These are phyloP conservation scores for Ophiostoma populinum DNA, from an alignment of 2,329 filamentous ascomycete species.

Conservation along the genomic window DNA sequence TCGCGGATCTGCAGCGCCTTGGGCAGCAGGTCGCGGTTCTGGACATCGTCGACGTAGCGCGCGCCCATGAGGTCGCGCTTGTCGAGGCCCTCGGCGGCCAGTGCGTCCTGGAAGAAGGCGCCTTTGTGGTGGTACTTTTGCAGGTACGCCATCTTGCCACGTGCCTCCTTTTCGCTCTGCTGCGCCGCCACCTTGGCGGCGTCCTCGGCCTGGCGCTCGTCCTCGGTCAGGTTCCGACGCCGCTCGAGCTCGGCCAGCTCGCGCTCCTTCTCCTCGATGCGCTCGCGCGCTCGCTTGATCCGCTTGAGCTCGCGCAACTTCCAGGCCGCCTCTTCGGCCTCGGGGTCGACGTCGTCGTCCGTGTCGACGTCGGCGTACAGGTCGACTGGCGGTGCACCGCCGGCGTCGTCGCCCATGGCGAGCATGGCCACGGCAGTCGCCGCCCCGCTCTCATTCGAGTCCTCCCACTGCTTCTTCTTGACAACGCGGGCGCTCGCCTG, in stretches of 20 bases:
- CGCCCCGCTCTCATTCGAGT: slow-evolving; percentile 34
- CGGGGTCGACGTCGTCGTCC: slow-evolving; percentile 70
- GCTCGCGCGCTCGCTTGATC: slow-evolving; percentile 70
- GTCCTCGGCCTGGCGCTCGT: slow-evolving; percentile 77
- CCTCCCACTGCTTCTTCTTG: slow-evolving; percentile 76
- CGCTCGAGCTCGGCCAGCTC: slow-evolving; percentile 84
- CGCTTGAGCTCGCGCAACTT: slow-evolving; percentile 81
- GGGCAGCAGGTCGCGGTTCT: slow-evolving; percentile 66
- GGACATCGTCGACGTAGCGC: slow-evolving; percentile 65
- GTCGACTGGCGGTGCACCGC: slow-evolving; percentile 43
- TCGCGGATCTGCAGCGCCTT: slow-evolving; percentile 87
- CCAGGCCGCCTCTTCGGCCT: slow-evolving; percentile 83
- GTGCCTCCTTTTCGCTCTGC: slow-evolving; percentile 58
- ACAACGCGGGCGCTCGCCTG: slow-evolving; percentile 53
- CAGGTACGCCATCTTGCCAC: slow-evolving; percentile 76
- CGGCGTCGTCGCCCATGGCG: slow-evolving; percentile 48
- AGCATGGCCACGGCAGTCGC: slow-evolving; percentile 26
- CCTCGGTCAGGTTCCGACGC: slow-evolving; percentile 66
- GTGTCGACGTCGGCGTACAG: slow-evolving; percentile 63
- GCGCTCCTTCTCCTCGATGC: slow-evolving; percentile 66
- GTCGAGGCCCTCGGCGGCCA: slow-evolving; percentile 56
- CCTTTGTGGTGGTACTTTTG: slow-evolving; percentile 96
- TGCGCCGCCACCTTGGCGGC: slow-evolving; percentile 59
- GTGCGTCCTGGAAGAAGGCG: slow-evolving; percentile 81
- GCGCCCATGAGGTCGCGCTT: slow-evolving; percentile 75